Conservation (phyloP, 768 basidiomycete species). For the Suillus decipiens region DNA sequence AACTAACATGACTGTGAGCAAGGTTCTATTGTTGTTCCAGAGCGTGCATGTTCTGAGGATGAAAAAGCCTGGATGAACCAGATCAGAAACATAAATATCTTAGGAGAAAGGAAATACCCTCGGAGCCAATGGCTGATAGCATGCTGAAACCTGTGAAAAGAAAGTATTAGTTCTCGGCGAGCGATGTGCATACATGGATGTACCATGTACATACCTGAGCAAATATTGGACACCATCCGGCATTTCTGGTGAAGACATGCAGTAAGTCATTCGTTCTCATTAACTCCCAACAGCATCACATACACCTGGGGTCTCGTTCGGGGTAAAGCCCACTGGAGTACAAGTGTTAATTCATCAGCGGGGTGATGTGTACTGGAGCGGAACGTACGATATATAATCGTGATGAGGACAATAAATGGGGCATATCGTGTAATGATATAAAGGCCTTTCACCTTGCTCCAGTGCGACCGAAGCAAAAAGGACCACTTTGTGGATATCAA, state of each 20-base stretch:
- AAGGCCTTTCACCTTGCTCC: background rate
- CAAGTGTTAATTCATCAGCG: background rate
- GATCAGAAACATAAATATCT: background rate
- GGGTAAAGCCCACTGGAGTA: background rate
- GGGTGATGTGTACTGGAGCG: background rate
- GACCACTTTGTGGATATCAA: background rate
- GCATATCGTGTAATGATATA: background rate
- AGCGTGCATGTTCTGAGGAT: background rate
- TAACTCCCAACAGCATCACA: background rate
- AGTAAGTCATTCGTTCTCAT: background rate
- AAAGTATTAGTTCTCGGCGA: background rate
- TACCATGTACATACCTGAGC: background rate
- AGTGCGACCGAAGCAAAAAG: background rate
- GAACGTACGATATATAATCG: background rate
- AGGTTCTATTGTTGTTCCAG: background rate
- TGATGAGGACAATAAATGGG: background rate
- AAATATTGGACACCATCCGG: background rate
- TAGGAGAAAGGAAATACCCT: background rate
- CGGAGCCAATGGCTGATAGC: background rate
- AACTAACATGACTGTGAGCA: background rate
- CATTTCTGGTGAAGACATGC: background rate
- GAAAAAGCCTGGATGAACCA: background rate
- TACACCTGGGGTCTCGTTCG: background rate
- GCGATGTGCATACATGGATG: background rate
- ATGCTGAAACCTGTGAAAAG: background rate